Evolutionary conservation across 805 yeast species (phyloP).

Genomic region (Kuraishia borneana): DNA sequence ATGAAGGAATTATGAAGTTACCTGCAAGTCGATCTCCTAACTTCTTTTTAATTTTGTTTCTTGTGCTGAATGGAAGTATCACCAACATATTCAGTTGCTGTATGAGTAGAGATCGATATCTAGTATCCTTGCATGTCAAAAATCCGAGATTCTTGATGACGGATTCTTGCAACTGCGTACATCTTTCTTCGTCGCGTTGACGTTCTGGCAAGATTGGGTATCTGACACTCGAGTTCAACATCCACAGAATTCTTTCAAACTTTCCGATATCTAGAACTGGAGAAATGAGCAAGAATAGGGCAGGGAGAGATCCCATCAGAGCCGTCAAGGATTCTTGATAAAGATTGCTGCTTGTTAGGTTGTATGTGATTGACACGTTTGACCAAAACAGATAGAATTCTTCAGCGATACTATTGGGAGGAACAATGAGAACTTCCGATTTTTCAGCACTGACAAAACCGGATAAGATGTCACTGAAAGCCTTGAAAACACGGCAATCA

Average conservation of each 20-base stretch:
- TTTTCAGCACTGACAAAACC: slow-evolving; percentile 13
- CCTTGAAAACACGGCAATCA: slow-evolving; percentile 43
- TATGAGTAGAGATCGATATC: slow-evolving; percentile 32
- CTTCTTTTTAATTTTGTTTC: slow-evolving; percentile 46
- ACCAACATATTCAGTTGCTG: slow-evolving; percentile 43
- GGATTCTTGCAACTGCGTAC: slow-evolving; percentile 53
- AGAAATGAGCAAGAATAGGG: slow-evolving; percentile 27
- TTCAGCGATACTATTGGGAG: slow-evolving; percentile 22
- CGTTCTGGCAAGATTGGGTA: slow-evolving; percentile 63
- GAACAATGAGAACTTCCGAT: slow-evolving; percentile 2
- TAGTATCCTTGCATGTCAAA: slow-evolving; percentile 17
- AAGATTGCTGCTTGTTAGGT: slow-evolving; percentile 18
- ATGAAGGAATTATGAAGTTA: slow-evolving; percentile 41
- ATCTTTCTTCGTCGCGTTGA: slow-evolving; percentile 39
- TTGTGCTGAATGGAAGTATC: slow-evolving; percentile 50
- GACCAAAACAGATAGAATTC: slow-evolving; percentile 42
- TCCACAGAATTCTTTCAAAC: slow-evolving; percentile 40
- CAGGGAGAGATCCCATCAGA: slow-evolving; percentile 40
- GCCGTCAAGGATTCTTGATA: slow-evolving; percentile 55
- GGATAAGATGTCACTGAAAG: slow-evolving; percentile 35
- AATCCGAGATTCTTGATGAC: slow-evolving; percentile 38
- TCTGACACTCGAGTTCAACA: slow-evolving; percentile 54
- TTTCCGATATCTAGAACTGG: slow-evolving; percentile 20
- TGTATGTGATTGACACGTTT: slow-evolving; percentile 30
- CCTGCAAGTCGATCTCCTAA: slow-evolving; percentile 24